phyloP scores from a whole-genome alignment of 1,284 basidiomycete species.

The Leccinum pallidistipes region DNA sequence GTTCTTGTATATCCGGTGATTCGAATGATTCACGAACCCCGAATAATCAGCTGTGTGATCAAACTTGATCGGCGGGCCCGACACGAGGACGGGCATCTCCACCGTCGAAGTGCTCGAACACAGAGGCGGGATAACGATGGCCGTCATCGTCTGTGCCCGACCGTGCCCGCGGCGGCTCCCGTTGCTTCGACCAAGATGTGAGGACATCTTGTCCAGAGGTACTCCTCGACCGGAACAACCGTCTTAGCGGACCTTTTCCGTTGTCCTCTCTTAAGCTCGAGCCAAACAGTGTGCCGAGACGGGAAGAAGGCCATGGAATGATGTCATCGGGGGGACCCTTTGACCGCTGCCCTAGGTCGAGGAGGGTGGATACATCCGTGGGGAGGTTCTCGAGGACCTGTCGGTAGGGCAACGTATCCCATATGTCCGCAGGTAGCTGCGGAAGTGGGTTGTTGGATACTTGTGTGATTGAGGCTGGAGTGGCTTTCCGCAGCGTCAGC shows the following conservation, averaged over 20 bases:
- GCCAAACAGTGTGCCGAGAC: conserved; percentile 23
- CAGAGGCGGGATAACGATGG: conserved; percentile 27
- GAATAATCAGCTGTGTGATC: too few relatives aligned
- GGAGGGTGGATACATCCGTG: conserved; percentile 40
- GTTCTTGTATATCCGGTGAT: too few relatives aligned
- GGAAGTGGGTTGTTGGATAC: conserved; percentile 48
- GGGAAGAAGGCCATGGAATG: conserved; percentile 19
- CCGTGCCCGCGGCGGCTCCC: conserved; percentile 21
- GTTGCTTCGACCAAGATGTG: conserved; percentile 12
- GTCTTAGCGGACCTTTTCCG: conserved; percentile 28
- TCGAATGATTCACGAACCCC: too few relatives aligned
- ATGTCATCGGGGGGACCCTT: conserved; percentile 12
- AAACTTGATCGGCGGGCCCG: too few relatives aligned
- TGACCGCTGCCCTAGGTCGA: conserved; percentile 20
- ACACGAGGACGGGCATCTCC: conserved; percentile 15
- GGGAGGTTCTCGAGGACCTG: conserved; percentile 48
- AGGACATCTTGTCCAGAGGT: conserved; percentile 13
- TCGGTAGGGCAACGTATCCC: conserved; percentile 44
- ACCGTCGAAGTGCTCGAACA: not conserved
- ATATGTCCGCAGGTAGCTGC: conserved; percentile 48
- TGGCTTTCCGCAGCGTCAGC: conserved; percentile 1
- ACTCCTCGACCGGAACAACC: conserved; percentile 23
- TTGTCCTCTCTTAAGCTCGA: conserved; percentile 23
- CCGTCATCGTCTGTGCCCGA: conserved; percentile 22
- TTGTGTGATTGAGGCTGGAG: conserved; percentile 6